Evolutionary conservation across 441 rosid genomes (phyloP), one percentile per base, ranked within the genome.

Genomic region (Pelargonium exstipulatum): DNA sequence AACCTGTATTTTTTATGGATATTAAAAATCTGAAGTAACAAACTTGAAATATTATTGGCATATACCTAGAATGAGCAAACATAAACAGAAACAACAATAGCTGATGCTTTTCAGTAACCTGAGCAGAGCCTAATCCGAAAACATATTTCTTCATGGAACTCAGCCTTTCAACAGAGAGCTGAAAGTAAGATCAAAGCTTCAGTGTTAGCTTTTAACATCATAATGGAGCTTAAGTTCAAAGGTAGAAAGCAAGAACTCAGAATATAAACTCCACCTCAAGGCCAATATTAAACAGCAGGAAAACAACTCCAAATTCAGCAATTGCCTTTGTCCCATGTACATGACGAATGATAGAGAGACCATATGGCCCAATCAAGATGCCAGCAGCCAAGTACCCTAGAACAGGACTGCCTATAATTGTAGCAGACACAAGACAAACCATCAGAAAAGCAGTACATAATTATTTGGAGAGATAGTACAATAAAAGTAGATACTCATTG

Each of bases 141-240:
- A 95, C 99, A 81, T 95, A 95, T 78, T 90, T 95, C 93, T 95
- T 95, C 99, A 95, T 95, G 81, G 98, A 90, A 77, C 96, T 95
- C 74, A 95, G 89, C 81, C 99, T 88, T 84, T 94, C 97, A 80
- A 94, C 99, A 73, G 99, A 94, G 45, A 94, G 96, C 99, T 91
- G 79, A 26, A 74, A 72, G 75, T 13, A 35, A 73, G 18, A 81
- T 68, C 37, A 74, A 68, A 71, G 69, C 73, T 75, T 74, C 53
- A 69, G 73, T 57, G 64, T 73, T 69, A 51, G 65, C 43, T 66
- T 53, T 63, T 71, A 58, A 60, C 35, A 74, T 77, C 65, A 65
- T 14, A 63, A 74, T 35, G 77, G 62, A 73, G 69, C 40, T 73
- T 9, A 46, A 71, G 74, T 67, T 71, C 26, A 69, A 81, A 75